phyloP scores from a whole-genome alignment of 1,139 yeast species.

The Meyerozyma smithsonii region DNA sequence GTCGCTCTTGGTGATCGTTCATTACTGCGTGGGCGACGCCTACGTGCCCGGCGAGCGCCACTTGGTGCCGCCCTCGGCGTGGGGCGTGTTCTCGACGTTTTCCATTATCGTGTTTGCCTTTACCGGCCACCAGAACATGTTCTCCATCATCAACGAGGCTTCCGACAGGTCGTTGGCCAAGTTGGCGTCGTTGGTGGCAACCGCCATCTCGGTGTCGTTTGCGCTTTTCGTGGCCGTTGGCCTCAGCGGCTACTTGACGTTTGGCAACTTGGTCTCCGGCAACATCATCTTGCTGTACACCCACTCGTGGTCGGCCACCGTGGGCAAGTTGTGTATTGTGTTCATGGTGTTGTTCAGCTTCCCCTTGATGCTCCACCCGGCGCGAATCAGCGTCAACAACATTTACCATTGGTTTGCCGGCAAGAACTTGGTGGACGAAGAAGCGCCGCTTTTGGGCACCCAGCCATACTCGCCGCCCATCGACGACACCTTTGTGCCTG shows the following conservation, averaged over 20 bases:
- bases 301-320: slow-evolving; percentile 42
- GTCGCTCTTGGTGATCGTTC: slow-evolving; percentile 32
- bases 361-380: slow-evolving; percentile 92
- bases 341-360: slow-evolving; percentile 81
- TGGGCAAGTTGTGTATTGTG: slow-evolving; percentile 75
- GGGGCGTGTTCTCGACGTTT: slow-evolving; percentile 62
- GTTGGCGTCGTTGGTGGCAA: slow-evolving; percentile 47
- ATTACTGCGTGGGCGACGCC: slow-evolving; percentile 28
- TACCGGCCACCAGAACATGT: slow-evolving; percentile 17
- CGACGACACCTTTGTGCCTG: slow-evolving; percentile 35
- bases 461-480: neutral
- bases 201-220: slow-evolving; percentile 44
- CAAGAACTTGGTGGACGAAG: slow-evolving; percentile 4
- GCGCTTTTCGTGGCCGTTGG: slow-evolving; percentile 37
- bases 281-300: slow-evolving; percentile 74
- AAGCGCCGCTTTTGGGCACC: slow-evolving; percentile 4
- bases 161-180: slow-evolving; percentile 48
- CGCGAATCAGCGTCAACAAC: slow-evolving; percentile 79
- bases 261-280: slow-evolving; percentile 50
- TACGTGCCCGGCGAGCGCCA: slow-evolving; percentile 51
- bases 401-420: slow-evolving; percentile 47
- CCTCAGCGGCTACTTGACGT: slow-evolving; percentile 40
- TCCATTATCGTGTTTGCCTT: slow-evolving; percentile 20
- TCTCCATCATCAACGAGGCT: slow-evolving; percentile 32
- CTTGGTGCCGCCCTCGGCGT: slow-evolving; percentile 51